Percentiles rank a stretch among this genome's conserved stretches.
phyloP scores from a whole-genome alignment of 257 asterid genomes.

The Anisodus tanguticus region DNA sequence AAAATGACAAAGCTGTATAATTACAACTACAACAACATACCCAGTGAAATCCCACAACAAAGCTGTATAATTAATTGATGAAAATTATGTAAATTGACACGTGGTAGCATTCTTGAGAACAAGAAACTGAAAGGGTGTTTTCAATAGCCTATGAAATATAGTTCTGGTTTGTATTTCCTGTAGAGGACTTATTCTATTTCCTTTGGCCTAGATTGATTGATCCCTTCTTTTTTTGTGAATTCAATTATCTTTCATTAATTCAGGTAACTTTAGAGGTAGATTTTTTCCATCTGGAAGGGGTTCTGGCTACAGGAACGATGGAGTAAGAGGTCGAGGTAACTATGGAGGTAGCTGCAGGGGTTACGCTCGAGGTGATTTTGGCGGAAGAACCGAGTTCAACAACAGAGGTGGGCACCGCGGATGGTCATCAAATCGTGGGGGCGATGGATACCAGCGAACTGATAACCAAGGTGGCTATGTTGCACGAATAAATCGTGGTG shows the following conservation, averaged over 20 bases:
- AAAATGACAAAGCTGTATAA: background rate
- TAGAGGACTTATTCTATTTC: background rate
- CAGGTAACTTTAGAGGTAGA: conserved; percentile 68
- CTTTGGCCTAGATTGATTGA: background rate
- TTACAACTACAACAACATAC: background rate
- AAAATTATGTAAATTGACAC: background rate
- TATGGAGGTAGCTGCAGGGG: conserved; percentile 76
- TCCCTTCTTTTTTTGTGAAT: background rate
- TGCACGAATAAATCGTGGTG: conserved; percentile 46
- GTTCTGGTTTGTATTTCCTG: background rate
- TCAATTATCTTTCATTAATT: background rate
- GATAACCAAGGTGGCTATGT: conserved; percentile 41
- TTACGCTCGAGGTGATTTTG: conserved; percentile 61
- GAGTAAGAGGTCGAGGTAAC: conserved; percentile 75
- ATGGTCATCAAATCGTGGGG: conserved; percentile 56
- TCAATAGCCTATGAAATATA: background rate
- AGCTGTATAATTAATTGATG: background rate
- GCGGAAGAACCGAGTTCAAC: conserved; percentile 58
- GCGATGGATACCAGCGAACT: conserved; percentile 67
- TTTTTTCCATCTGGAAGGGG: conserved; percentile 64
- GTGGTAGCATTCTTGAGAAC: background rate
- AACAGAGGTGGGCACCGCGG: conserved; percentile 67
- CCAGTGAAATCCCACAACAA: background rate
- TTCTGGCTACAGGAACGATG: conserved; percentile 80
- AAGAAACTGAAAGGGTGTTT: background rate